Evolutionary conservation across 2,329 filamentous ascomycete species (phyloP).

Genomic region (Diaporthe sp.): DNA sequence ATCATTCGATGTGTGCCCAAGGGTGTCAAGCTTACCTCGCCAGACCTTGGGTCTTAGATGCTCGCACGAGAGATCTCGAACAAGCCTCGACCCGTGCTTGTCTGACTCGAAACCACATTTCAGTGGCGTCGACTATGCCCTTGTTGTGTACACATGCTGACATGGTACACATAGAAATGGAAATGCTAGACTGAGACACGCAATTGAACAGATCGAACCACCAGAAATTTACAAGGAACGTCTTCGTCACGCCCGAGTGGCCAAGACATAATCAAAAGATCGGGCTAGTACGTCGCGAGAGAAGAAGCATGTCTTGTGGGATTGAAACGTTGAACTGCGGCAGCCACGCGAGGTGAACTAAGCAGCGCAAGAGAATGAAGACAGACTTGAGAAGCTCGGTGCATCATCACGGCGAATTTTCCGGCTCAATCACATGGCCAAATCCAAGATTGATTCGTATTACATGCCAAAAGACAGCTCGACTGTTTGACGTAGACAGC

Average conservation of each 20-base stretch:
- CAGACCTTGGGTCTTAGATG: neutral
- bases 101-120: neutral
- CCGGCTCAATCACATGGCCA: neutral
- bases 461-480: neutral
- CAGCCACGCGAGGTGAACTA: neutral
- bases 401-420: neutral
- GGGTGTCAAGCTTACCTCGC: neutral
- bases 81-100: too few relatives aligned
- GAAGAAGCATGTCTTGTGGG: neutral
- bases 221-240: neutral
- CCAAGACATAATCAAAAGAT: neutral
- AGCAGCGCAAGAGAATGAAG: neutral
- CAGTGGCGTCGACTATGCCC: neutral
- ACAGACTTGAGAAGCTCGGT: neutral
- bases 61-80: neutral
- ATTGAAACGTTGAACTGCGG: neutral
- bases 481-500: neutral
- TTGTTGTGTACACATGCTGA: neutral
- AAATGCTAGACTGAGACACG: neutral
- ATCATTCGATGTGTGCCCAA: neutral
- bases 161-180: neutral
- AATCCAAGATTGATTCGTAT: neutral
- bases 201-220: neutral
- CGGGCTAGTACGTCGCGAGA: neutral
- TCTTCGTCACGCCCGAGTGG: too few relatives aligned